phyloP scores from a whole-genome alignment of 352 stramenopile genomes.

The Lagenidium sp. region DNA sequence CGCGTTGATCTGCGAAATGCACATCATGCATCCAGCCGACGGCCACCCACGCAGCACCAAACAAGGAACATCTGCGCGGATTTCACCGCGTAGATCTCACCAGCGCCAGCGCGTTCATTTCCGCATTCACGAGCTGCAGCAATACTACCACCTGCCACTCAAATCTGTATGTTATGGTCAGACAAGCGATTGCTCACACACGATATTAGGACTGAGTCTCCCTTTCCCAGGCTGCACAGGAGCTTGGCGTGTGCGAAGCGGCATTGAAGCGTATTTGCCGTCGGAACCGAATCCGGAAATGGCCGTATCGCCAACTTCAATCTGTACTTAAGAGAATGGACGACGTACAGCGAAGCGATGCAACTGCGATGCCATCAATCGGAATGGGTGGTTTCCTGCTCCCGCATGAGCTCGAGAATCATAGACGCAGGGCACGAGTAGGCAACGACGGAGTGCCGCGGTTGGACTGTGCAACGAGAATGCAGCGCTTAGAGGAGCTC shows the following conservation, averaged over 20 bases:
- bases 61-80: no score
- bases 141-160: conserved; percentile 62
- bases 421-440: conserved; percentile 5
- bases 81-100: no score
- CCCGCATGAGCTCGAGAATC: conserved; percentile 11
- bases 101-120: conserved; percentile 53
- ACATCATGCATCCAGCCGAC: no score
- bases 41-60: no score
- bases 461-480: neutral
- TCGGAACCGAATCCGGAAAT: conserved; percentile 58
- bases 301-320: conserved; percentile 63
- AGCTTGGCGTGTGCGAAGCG: conserved; percentile 62
- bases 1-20: no score
- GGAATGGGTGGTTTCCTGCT: conserved; percentile 6
- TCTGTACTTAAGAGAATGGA: conserved; percentile 44
- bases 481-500: neutral
- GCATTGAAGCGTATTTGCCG: conserved; percentile 78
- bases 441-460: no score
- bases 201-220: no score
- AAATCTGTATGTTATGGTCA: conserved; percentile 57
- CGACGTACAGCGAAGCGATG: neutral
- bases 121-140: conserved; percentile 37
- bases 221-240: conserved; percentile 47
- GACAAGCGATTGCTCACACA: no score
- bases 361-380: neutral